Evolutionary conservation across 805 yeast species (phyloP), one percentile per base, ranked within the genome.

Genomic region (Wickerhamomyces bisporus): DNA sequence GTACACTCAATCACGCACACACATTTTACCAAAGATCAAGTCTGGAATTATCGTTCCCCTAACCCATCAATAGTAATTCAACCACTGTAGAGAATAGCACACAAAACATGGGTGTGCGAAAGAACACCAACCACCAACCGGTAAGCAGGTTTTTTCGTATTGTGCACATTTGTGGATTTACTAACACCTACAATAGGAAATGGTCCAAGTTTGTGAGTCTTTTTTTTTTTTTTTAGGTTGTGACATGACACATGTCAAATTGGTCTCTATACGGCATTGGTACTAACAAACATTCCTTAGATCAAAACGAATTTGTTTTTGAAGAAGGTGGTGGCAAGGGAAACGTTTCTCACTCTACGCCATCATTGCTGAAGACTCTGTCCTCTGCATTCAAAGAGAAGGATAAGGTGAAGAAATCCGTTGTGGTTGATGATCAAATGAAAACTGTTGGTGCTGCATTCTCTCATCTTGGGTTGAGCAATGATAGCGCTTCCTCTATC

Each of bases 291-390:
- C 16, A 7, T 11, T n/a, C 16, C 32, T 7, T 20, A 55, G 63
- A 55, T 27, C 58, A 55, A 33, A 73, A 75, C 44, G 87, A 81
- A 53, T 81, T 77, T 49, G 63, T 79, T 14, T 81, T 81, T 47
- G 81, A 80, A 18, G 85, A 80, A 48, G 69, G 71, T 29, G 87
- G 87, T 15, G 86, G 86, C 12, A 66, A 71, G 32, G 86, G 86
- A 3, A 77, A 77, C 40, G 68, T 77, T 29, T 65, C 76, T 11
- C 64, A 32, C 72, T 75, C 53, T 44, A 65, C 71, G 30, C 60
- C 61, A 4, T 58, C 62, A 0, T 41, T 54, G 14, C 41, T 56
- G 9, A 47, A 45, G 29, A 40, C 55, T 3, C 26, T 53, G 2
- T 47, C 55, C 8, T 44, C 54, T 24, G 56, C 59, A 6, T 53